These are phyloP conservation scores for Boletus sensibilis DNA, from an alignment of 768 basidiomycete species.

Conservation along the genomic window DNA sequence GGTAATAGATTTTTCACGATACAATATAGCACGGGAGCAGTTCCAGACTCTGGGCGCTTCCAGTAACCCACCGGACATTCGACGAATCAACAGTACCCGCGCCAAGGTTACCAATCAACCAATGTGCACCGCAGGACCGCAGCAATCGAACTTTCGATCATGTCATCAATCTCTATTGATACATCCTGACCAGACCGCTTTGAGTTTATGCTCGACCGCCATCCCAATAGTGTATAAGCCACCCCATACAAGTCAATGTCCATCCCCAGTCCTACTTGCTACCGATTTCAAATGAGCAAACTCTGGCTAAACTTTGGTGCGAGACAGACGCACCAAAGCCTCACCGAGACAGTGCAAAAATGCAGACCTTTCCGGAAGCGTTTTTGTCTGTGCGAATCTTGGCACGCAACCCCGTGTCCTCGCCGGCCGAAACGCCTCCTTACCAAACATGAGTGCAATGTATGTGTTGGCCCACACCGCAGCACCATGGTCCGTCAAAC, in stretches of 20 bases:
- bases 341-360: not conserved
- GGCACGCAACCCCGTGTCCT: not conserved
- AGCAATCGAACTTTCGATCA: not conserved
- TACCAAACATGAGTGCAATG: not conserved
- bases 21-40: not conserved
- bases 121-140: not conserved
- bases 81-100: not conserved
- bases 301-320: not conserved
- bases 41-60: not conserved
- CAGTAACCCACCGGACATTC: not conserved
- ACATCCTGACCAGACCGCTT: not conserved
- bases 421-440: not conserved
- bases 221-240: not conserved
- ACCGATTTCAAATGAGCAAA: slow-evolving; percentile 1
- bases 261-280: not conserved
- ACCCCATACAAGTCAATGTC: not conserved
- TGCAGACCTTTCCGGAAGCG: not conserved
- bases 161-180: not conserved
- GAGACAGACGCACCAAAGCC: not conserved
- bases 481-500: not conserved
- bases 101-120: not conserved
- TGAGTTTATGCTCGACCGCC: not conserved
- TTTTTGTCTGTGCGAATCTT: not conserved
- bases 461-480: not conserved
- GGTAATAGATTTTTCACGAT: not conserved